Conservation (phyloP, 2,329 filamentous ascomycete species). For the Cercospora sp. region DNA sequence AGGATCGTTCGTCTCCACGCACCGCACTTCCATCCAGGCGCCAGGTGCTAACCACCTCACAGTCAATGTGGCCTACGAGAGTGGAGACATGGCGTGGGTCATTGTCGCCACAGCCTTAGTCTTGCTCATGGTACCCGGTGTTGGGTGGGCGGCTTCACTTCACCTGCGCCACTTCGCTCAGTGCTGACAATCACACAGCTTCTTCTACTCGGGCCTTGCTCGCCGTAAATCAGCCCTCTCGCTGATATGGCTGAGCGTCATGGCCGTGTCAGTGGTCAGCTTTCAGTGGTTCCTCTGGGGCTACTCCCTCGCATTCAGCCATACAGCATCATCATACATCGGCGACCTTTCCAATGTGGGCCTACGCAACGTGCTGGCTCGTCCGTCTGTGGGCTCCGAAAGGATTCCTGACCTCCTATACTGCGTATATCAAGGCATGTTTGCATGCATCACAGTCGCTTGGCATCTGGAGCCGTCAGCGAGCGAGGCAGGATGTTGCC, state of each 20-base stretch:
- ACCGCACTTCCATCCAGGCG: neutral
- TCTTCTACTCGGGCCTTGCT: constrained; percentile 91
- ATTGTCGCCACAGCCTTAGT: constrained; percentile 68
- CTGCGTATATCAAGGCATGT: constrained; percentile 85
- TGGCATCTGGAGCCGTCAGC: constrained; percentile 80
- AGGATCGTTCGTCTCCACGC: constrained; percentile 50
- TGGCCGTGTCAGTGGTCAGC: constrained; percentile 74
- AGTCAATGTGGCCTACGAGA: constrained; percentile 84
- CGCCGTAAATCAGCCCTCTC: constrained; percentile 86
- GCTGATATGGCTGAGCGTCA: constrained; percentile 80
- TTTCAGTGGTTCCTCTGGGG: constrained; percentile 99
- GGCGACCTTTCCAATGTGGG: constrained; percentile 79
- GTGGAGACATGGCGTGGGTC: constrained; percentile 82
- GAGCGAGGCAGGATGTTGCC: constrained; percentile 87
- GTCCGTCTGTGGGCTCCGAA: constrained; percentile 70
- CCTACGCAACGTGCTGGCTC: constrained; percentile 72
- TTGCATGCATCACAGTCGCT: constrained; percentile 83
- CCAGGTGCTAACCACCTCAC: neutral
- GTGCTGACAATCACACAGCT: constrained; percentile 49
- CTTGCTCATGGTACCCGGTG: constrained; percentile 88
- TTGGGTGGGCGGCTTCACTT: constrained; percentile 56
- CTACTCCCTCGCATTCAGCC: constrained; percentile 80
- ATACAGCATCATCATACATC: constrained; percentile 72
- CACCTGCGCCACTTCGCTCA: constrained; percentile 9
- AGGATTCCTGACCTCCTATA: constrained; percentile 82